Percentiles rank a stretch among this genome's conserved stretches.
phyloP scores from a whole-genome alignment of 2,329 filamentous ascomycete species.

The Aspergillus hortae region DNA sequence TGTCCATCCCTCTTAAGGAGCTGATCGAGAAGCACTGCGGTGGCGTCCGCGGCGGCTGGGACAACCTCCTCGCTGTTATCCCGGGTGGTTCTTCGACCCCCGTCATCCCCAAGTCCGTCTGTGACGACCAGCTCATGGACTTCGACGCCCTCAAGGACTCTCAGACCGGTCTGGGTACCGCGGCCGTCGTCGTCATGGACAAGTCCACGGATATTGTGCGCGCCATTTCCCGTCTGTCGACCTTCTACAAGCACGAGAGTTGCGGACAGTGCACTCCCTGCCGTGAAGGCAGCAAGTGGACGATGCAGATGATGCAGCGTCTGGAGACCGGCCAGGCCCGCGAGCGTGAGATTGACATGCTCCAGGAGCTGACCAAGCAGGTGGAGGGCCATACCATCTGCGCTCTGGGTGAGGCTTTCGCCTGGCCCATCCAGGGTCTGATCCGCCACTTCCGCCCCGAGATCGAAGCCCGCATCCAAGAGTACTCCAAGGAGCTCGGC shows the following conservation, averaged over 20 bases:
- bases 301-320: constrained; percentile 96
- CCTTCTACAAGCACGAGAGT: constrained; percentile 98
- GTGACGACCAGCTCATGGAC: constrained; percentile 97
- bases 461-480: constrained; percentile 83
- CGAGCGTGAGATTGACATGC: constrained; percentile 95
- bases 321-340: constrained; percentile 89
- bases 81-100: constrained; percentile 96
- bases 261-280: constrained; percentile 99
- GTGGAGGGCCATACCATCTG: constrained; percentile 99
- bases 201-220: constrained; percentile 95
- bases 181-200: constrained; percentile 98
- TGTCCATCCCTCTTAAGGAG: constrained; percentile 94
- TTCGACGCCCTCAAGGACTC: constrained; percentile 98
- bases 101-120: constrained; percentile 83
- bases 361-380: constrained; percentile 98
- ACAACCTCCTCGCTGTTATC: constrained; percentile 92
- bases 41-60: constrained; percentile 94
- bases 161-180: constrained; percentile 94
- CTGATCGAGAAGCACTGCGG: constrained; percentile 98
- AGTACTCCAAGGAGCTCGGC: constrained; percentile 69
- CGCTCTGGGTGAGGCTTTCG: constrained; percentile 94
- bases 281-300: constrained; percentile 98
- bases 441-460: constrained; percentile 98
- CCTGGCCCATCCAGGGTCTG: constrained; percentile 96
- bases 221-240: constrained; percentile 84